Percentiles rank a stretch among this genome's conserved stretches.
Conservation (phyloP, 352 stramenopile genomes). For the Phytophthora hibernalis region DNA sequence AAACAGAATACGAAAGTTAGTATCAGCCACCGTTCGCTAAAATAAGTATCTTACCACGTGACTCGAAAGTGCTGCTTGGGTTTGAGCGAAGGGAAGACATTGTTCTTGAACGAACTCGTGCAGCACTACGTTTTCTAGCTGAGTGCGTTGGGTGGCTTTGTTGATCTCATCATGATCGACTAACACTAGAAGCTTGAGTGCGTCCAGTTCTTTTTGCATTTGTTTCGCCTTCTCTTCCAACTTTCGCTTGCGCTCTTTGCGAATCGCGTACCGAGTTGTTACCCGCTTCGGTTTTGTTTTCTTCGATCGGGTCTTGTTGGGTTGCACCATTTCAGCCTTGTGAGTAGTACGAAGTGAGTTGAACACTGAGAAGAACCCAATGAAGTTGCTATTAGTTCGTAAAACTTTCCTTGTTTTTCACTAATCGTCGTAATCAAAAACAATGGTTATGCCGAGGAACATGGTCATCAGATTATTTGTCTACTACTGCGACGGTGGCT, state of each 20-base stretch:
- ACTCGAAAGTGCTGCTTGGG: conserved; percentile 15
- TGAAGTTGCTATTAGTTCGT: no score
- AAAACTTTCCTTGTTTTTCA: no score
- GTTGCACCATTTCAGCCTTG: not conserved
- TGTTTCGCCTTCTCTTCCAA: conserved; percentile 28
- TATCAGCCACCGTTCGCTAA: conserved; percentile 2
- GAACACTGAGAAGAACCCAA: not conserved
- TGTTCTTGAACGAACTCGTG: conserved; percentile 27
- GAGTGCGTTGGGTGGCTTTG: conserved; percentile 3
- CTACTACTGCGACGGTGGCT: not conserved
- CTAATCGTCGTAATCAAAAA: not conserved
- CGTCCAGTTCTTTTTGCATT: conserved; percentile 36
- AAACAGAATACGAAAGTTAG: not conserved
- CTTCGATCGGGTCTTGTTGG: not conserved
- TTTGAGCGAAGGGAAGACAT: conserved; percentile 22
- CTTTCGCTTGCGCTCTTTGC: conserved; percentile 41
- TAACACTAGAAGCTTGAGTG: conserved; percentile 39
- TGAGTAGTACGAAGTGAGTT: not conserved
- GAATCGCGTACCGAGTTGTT: conserved; percentile 29
- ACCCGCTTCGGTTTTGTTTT: conserved; percentile 14
- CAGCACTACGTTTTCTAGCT: conserved; percentile 22
- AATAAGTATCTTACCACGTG: conserved; percentile 10
- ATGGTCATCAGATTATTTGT: not conserved
- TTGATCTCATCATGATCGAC: conserved; percentile 22
- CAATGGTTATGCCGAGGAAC: not conserved